Base-by-base conservation (phyloP, 2,329 filamentous ascomycete species). In the Lachnellula willkommii region DNA sequence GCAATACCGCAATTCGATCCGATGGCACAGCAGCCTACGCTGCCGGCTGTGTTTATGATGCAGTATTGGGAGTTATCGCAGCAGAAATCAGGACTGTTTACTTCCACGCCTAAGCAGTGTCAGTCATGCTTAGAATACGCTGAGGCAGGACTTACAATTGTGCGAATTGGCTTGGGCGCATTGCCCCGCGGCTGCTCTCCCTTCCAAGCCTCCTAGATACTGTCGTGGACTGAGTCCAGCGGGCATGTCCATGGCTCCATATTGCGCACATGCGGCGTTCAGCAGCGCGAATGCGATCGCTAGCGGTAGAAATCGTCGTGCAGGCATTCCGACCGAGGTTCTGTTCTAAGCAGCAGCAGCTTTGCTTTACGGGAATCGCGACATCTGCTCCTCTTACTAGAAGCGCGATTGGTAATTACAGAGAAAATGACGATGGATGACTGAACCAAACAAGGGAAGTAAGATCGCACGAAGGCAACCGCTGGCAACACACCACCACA, bases 1-100 rank as follows among this genome's bases (percentile, higher is more conserved):
- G 60, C 54, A 5, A 67, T 67, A 37, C 75, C 69, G 68, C 77
- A 79, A 59, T 72, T 66, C 50, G 71, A 74, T 26, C 74, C 62
- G 22, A 67, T 69, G 35, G 69, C 68, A 60, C 77, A 79, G 67
- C 77, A 79, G 50, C 66, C 66, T 5, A 71, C 58, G 4, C 65
- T 58, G 52, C 66, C 66, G 20, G 62, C 59, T 5, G 63, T 60
- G 61, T 72, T 70, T 53, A 79, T 56, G 62, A 76, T 77, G 68
- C 77, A 79, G 65, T 78, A 79, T 45, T 68, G 64, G 15, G 70
- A 64, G 60, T 79, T 74, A 20, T 64, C 56, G 63, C 77, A 79
- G 69, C 77, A 79, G 46, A 40, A 42, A 6, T 64, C 66, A 11
- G 66, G 60, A 47, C 69, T 65, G 32, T 71, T 69, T 37, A 78